Conservation (phyloP, 768 basidiomycete genomes). For the Kwoniella sp. region DNA sequence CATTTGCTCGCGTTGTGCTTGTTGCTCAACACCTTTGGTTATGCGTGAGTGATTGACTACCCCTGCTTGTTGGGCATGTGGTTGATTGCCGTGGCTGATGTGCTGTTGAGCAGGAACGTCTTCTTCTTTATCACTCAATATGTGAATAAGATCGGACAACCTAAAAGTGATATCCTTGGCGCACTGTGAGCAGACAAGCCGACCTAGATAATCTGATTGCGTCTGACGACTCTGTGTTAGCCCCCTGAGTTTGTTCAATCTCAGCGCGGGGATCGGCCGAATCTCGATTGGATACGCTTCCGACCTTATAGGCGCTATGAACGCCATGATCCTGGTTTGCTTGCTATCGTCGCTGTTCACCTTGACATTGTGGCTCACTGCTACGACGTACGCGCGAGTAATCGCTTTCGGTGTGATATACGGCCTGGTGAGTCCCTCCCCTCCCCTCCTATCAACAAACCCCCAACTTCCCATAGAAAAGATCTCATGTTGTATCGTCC, state of each 20-base stretch:
- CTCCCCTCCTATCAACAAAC: too few relatives aligned
- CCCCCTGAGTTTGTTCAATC: conserved; percentile 24
- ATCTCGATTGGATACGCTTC: conserved; percentile 34
- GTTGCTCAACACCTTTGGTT: conserved; percentile 31
- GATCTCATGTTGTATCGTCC: too few relatives aligned
- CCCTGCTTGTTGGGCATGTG: background rate
- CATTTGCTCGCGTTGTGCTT: conserved; percentile 27
- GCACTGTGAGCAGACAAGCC: conserved; percentile 11
- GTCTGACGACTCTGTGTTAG: conserved; percentile 9
- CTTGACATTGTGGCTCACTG: conserved; percentile 37
- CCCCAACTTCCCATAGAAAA: too few relatives aligned
- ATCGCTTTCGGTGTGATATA: conserved; percentile 37
- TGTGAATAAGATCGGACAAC: conserved; percentile 5
- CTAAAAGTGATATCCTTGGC: conserved; percentile 11
- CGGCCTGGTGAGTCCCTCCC: conserved; percentile 25
- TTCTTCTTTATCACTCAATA: conserved; percentile 18
- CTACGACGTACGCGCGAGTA: conserved; percentile 27
- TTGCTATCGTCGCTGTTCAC: conserved; percentile 29
- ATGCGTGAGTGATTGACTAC: conserved; percentile 8
- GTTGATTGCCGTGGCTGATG: too few relatives aligned
- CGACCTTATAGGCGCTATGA: conserved; percentile 42
- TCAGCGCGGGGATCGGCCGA: conserved; percentile 31
- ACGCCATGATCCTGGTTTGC: conserved; percentile 40
- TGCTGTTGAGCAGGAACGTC: conserved; percentile 6
- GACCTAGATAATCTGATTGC: too few relatives aligned